These are phyloP conservation scores for Ehretia macrophylla DNA, from an alignment of 257 asterid species.

Conservation along the genomic window DNA sequence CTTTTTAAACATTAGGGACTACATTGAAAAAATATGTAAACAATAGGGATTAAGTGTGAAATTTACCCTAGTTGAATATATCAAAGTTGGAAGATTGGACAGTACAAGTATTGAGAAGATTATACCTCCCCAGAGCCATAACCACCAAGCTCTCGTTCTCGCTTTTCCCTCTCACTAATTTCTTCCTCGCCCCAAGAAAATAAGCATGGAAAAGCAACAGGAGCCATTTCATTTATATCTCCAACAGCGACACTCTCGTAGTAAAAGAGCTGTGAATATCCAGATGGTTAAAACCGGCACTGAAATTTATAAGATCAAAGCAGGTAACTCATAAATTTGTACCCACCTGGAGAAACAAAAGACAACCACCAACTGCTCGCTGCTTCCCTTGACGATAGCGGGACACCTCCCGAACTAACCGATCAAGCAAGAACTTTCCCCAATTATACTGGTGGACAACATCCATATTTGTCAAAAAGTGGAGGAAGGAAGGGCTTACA, in stretches of 20 bases:
- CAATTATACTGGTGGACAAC: slow-evolving; percentile 88
- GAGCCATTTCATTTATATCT: slow-evolving; percentile 73
- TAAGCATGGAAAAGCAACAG: slow-evolving; percentile 86
- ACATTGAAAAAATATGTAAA: too few relatives aligned
- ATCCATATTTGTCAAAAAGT: slow-evolving; percentile 85
- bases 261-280: slow-evolving; percentile 74
- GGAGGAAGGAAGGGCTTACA: slow-evolving; percentile 97
- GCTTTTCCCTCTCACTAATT: slow-evolving; percentile 93
- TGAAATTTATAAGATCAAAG: slow-evolving; percentile 3
- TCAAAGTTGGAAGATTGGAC: neutral
- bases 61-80: too few relatives aligned
- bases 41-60: too few relatives aligned
- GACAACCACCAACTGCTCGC: slow-evolving; percentile 98
- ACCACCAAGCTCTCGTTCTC: slow-evolving; percentile 92
- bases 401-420: slow-evolving; percentile 90
- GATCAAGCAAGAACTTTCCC: slow-evolving; percentile 97
- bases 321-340: neutral
- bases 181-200: slow-evolving; percentile 99
- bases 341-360: slow-evolving; percentile 88
- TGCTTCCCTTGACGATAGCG: slow-evolving; percentile 99
- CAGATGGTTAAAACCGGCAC: slow-evolving; percentile 6
- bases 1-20: too few relatives aligned
- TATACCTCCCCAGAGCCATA: slow-evolving; percentile 97
- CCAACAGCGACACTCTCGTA: slow-evolving; percentile 96
- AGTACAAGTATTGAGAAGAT: neutral